phyloP scores from a whole-genome alignment of 2,329 filamentous ascomycete species.

The Colletotrichum coccodes region DNA sequence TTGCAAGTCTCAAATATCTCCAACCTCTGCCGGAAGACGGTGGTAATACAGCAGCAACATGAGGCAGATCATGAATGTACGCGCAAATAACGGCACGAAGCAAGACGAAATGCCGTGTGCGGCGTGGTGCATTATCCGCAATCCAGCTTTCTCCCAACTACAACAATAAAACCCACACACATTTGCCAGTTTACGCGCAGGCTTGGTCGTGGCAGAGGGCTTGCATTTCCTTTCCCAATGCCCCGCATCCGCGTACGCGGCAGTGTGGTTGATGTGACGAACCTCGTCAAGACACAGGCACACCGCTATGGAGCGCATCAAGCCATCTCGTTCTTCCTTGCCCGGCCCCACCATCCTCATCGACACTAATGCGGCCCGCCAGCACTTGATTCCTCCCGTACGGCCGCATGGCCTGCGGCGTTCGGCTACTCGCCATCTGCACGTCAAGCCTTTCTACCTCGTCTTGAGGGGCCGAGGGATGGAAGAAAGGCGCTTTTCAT shows the following conservation, averaged over 20 bases:
- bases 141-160: not conserved
- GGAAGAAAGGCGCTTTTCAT: not conserved
- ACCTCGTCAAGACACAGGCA: constrained; percentile 5
- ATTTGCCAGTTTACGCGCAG: too few species aligned
- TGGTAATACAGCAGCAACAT: not conserved
- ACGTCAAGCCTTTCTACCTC: constrained; percentile 17
- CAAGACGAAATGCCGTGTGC: not conserved
- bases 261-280: not conserved
- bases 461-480: not conserved
- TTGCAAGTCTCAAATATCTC: not conserved
- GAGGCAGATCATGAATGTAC: not conserved
- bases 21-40: not conserved
- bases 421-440: constrained; percentile 11
- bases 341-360: constrained; percentile 14
- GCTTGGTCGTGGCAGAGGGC: too few species aligned
- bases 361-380: constrained; percentile 27
- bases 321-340: not conserved
- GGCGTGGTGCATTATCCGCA: not conserved
- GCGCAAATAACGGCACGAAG: not conserved
- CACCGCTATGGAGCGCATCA: constrained; percentile 8
- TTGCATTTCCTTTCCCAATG: not conserved
- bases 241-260: not conserved
- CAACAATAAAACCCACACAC: too few species aligned
- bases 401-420: constrained; percentile 20
- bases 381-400: constrained; percentile 19